Evolutionary conservation across 116 monocot genomes (phyloP).

Genomic region (Iris pallida): DNA sequence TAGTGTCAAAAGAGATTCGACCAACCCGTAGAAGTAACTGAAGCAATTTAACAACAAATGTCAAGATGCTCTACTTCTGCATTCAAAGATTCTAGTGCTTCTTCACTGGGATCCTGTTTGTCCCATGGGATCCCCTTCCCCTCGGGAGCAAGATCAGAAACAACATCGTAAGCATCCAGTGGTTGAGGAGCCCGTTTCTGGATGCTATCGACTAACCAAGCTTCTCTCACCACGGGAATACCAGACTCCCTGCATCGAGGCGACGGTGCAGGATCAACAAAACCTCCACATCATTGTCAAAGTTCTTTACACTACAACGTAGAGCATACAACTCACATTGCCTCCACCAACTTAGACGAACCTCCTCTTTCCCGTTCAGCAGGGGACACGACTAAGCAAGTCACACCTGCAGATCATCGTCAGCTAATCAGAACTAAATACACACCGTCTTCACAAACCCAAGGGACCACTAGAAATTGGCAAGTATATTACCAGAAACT

Average conservation of each 20-base stretch:
- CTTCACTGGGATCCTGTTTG: slow-evolving; percentile 49
- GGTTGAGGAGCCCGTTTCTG: slow-evolving; percentile 40
- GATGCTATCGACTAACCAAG: slow-evolving; percentile 67
- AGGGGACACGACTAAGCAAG: slow-evolving; percentile 53
- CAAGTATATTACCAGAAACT: slow-evolving; percentile 25
- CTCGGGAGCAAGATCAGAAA: slow-evolving; percentile 43
- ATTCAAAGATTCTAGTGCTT: slow-evolving; percentile 43
- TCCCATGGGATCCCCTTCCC: slow-evolving; percentile 53
- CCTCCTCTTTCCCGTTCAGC: slow-evolving; percentile 62
- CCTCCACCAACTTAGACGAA: slow-evolving; percentile 55
- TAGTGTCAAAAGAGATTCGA: no score
- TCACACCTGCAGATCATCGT: slow-evolving; percentile 30
- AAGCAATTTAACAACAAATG: no score
- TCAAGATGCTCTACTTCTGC: slow-evolving; percentile 33
- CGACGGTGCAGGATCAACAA: no score
- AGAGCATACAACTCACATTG: slow-evolving; percentile 40
- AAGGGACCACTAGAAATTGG: background rate
- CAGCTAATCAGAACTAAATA: background rate
- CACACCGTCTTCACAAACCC: background rate
- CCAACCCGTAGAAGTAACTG: no score
- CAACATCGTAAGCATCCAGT: slow-evolving; percentile 52
- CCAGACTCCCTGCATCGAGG: slow-evolving; percentile 37
- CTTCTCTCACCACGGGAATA: slow-evolving; percentile 68
- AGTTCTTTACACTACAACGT: background rate
- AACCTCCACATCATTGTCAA: background rate